Conservation (phyloP, 1,284 basidiomycete genomes). For the Rhodotorula sp. region DNA sequence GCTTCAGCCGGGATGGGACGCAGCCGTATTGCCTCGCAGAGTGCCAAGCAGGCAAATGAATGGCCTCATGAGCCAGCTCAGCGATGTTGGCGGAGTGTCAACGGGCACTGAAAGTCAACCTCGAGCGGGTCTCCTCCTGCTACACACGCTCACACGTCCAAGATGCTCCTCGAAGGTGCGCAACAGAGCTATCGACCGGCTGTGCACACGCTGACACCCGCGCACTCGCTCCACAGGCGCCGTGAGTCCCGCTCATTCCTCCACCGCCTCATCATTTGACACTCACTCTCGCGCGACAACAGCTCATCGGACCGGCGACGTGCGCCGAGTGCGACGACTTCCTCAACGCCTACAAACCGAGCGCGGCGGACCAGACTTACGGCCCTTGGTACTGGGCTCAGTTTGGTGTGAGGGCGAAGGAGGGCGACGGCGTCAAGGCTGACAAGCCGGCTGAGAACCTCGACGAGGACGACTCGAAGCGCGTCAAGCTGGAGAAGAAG, state of each 20-base stretch:
- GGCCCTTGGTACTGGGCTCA: slow-evolving; percentile 22
- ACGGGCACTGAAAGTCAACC: too few species aligned
- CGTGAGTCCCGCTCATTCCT: not conserved
- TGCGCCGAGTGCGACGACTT: slow-evolving; percentile 8
- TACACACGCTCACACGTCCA: not conserved
- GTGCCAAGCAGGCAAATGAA: too few species aligned
- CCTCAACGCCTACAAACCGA: slow-evolving; percentile 14
- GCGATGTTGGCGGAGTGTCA: too few species aligned
- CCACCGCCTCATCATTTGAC: not conserved
- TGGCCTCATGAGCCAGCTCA: too few species aligned
- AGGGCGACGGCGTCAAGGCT: not conserved
- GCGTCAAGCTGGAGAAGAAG: slow-evolving; percentile 1
- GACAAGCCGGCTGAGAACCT: slow-evolving; percentile 6
- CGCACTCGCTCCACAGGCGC: not conserved
- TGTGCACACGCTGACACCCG: not conserved
- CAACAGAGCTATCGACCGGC: too few species aligned
- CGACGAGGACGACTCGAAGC: not conserved
- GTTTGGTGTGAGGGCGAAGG: not conserved
- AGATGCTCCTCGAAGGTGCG: not conserved
- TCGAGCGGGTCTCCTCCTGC: not conserved
- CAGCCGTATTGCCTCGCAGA: too few species aligned
- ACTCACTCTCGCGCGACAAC: not conserved
- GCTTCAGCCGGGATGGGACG: too few species aligned
- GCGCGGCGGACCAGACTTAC: not conserved
- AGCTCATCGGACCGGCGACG: slow-evolving; percentile 22